phyloP scores from a whole-genome alignment of 495 filamentous ascomycete genomes.

The Penicillium subrubescens region DNA sequence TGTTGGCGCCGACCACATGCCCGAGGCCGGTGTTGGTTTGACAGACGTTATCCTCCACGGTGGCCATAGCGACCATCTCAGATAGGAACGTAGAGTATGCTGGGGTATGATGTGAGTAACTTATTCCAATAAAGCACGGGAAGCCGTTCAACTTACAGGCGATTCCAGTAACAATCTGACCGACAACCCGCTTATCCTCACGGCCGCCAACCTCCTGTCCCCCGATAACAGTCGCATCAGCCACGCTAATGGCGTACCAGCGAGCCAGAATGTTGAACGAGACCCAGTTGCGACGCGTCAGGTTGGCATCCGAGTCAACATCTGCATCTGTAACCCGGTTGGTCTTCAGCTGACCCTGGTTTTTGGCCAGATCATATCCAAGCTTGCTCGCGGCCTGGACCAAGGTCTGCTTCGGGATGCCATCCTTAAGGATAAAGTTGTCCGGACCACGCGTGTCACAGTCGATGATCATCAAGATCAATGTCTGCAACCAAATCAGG shows the following conservation, averaged over 20 bases:
- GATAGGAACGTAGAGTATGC: slow-evolving; percentile 51
- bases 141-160: slow-evolving; percentile 59
- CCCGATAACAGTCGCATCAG: slow-evolving; percentile 62
- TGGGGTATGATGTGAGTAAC: slow-evolving; percentile 8
- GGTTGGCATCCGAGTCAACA: slow-evolving; percentile 68
- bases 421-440: slow-evolving; percentile 47
- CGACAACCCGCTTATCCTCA: slow-evolving; percentile 66
- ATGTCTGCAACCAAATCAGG: slow-evolving; percentile 45
- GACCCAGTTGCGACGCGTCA: slow-evolving; percentile 75
- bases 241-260: slow-evolving; percentile 72
- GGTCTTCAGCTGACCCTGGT: slow-evolving; percentile 40
- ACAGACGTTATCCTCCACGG: slow-evolving; percentile 42
- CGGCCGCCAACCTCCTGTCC: slow-evolving; percentile 49
- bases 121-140: slow-evolving; percentile 18
- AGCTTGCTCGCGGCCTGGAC: slow-evolving; percentile 45
- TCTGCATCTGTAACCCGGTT: slow-evolving; percentile 49
- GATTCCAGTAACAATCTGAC: slow-evolving; percentile 63
- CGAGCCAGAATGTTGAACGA: slow-evolving; percentile 71
- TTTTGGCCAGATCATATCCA: slow-evolving; percentile 46
- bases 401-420: slow-evolving; percentile 44
- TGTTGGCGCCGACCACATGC: slow-evolving; percentile 41
- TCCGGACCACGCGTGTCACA: slow-evolving; percentile 49
- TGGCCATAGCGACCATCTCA: slow-evolving; percentile 42
- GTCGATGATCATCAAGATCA: slow-evolving; percentile 49
- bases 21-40: slow-evolving; percentile 45